Base-by-base conservation (phyloP, 331 rosid species). In the Cucumis variabilis region DNA sequence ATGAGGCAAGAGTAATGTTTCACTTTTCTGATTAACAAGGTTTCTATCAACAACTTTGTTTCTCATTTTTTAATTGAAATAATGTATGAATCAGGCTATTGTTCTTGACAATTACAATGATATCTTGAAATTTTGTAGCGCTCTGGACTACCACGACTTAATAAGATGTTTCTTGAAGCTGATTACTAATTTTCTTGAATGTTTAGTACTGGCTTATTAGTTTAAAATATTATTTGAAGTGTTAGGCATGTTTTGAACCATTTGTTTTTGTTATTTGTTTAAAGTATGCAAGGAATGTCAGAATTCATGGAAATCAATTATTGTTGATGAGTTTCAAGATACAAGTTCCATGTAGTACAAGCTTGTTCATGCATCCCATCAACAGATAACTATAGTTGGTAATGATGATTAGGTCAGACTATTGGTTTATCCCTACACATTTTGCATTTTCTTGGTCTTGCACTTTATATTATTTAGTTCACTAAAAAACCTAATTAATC, bases 281-380 rank as follows among this genome's bases (percentile, higher is more conserved):
- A 63, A 96, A n/a, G 99, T 94, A 75, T 91, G 91, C 92, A 92
- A 89, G 92, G 98, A 95, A 88, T 92, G 95, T 73, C 97, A 88
- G 90, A 92, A 92, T 70, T 86, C 88, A 19, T 95, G 98, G 98
- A 95, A 92, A 92, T 97, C 98, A 86, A 90, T 95, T 87, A 94
- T 97, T 70, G 90, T 97, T 84, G 99, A 97, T 85, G 99, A 97
- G 94, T 97, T 97, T 93, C 99, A 97, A 91, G 99, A 97, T 83
- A 97, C 99, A 11, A 97, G 98, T 91, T 87, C 98, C 92, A 97
- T 93, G 98, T 98, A 97, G 88, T 97, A 97, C 90, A 94, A 74
- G 62, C 91, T 97, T 93, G 79, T 93, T 90, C 95, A 95, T 70
- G 94, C 97, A 25, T 94, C 94, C 83, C 96, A 94, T 86, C 89